Percentiles rank a stretch among this genome's conserved stretches.
Evolutionary conservation across 768 basidiomycete species (phyloP).

Genomic region (Macrolepiota fuliginosa): DNA sequence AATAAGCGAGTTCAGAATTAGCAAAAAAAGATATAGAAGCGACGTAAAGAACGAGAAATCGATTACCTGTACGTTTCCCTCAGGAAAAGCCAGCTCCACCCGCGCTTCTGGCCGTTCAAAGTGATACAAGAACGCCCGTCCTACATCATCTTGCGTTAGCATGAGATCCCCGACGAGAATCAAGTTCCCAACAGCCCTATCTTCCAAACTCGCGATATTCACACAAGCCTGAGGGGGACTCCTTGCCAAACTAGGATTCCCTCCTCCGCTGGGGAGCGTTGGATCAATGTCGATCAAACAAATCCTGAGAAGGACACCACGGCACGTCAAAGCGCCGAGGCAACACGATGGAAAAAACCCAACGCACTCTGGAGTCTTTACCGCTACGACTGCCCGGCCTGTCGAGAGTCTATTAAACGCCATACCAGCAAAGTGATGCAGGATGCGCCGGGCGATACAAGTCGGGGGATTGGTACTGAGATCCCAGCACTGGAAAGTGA

Average conservation of each 20-base stretch:
- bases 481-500: constrained; percentile 59
- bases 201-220: constrained; percentile 6
- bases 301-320: constrained; percentile 3
- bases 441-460: constrained; percentile 41
- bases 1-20: neutral
- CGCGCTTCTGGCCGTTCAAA: constrained; percentile 2
- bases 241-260: neutral
- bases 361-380: constrained; percentile 40
- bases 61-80: constrained; percentile 23
- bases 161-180: constrained; percentile 5
- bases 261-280: neutral
- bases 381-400: constrained; percentile 33
- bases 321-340: constrained; percentile 8
- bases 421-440: constrained; percentile 38
- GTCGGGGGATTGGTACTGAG: constrained; percentile 26
- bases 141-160: constrained; percentile 8
- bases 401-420: constrained; percentile 41
- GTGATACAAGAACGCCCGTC: constrained; percentile 7
- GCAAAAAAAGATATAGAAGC: constrained; percentile 5
- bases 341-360: constrained; percentile 1
- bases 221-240: constrained; percentile 11
- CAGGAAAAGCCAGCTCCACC: constrained; percentile 12
- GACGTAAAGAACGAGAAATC: neutral
- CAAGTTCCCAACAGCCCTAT: constrained; percentile 6
- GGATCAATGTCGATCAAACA: constrained; percentile 10